Percentiles rank a stretch among this genome's conserved stretches.
These are phyloP conservation scores for Patellifolia procumbens DNA, from an alignment of 179 eudicot species.

Conservation along the genomic window DNA sequence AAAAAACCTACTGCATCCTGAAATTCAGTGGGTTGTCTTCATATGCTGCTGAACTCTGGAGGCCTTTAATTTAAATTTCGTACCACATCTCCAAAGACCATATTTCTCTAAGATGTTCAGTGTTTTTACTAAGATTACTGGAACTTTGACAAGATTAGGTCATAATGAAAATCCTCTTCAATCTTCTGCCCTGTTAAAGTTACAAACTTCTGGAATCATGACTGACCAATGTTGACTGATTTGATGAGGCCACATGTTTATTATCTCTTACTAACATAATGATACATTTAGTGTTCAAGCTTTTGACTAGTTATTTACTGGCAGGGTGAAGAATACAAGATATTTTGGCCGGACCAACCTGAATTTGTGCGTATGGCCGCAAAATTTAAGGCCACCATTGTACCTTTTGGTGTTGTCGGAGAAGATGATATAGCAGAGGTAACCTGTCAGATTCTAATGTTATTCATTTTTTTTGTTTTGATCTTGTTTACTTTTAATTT, in stretches of 20 bases:
- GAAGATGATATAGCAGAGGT: conserved; percentile 86
- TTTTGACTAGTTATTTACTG: conserved; percentile 9
- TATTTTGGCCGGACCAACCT: conserved; percentile 81
- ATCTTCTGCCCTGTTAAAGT: not conserved
- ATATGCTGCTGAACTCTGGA: not conserved
- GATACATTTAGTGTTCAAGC: not conserved
- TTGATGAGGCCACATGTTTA: not conserved
- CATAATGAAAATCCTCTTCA: not conserved
- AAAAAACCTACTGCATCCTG: not conserved
- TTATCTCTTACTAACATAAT: too few relatives aligned
- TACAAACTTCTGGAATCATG: too few relatives aligned
- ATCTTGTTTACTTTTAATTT: too few relatives aligned
- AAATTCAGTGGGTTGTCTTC: not conserved
- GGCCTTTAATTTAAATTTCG: not conserved
- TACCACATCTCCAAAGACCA: not conserved
- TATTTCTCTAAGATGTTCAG: not conserved
- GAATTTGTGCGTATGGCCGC: conserved; percentile 95
- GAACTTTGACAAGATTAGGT: not conserved
- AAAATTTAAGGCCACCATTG: conserved; percentile 81
- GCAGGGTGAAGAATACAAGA: conserved; percentile 84
- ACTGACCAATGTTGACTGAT: conserved; percentile 7
- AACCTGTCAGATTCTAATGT: conserved; percentile 10
- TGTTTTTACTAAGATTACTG: not conserved
- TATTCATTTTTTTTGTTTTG: too few relatives aligned
- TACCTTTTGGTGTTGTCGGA: conserved; percentile 88